Conservation (phyloP, 1,284 basidiomycete species). For the Rhodotorula glutinis region DNA sequence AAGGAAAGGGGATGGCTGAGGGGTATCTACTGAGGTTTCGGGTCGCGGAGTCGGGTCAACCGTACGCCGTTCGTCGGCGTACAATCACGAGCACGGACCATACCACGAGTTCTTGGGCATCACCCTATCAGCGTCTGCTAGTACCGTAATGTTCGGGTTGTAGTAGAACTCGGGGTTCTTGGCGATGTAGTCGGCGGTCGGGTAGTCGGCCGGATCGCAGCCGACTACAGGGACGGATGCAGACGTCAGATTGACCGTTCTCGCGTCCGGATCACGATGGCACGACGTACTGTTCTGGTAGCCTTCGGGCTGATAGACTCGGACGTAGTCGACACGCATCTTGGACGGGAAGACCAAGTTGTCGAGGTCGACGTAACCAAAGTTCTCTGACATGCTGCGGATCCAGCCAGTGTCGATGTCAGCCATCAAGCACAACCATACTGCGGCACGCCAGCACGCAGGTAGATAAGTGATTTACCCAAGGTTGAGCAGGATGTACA, state of each 20-base stretch:
- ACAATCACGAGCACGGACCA: background rate
- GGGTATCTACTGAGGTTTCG: no score
- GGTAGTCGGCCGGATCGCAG: slow-evolving; percentile 25
- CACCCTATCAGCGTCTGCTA: background rate
- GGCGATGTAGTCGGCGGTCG: slow-evolving; percentile 19
- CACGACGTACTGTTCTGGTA: background rate
- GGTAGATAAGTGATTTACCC: no score
- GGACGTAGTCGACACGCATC: slow-evolving; percentile 35
- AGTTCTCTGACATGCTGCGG: slow-evolving; percentile 17
- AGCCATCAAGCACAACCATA: no score
- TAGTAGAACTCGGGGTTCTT: slow-evolving; percentile 23
- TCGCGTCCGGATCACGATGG: background rate
- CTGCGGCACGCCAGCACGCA: no score
- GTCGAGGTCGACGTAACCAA: slow-evolving; percentile 15
- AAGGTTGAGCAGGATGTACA: slow-evolving; percentile 28
- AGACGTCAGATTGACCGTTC: background rate
- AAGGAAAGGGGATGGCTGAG: no score
- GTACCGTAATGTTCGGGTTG: slow-evolving; percentile 21
- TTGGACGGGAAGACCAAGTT: slow-evolving; percentile 26
- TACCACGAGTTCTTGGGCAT: slow-evolving; percentile 21
- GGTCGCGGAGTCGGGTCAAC: no score
- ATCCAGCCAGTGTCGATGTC: background rate
- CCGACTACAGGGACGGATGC: background rate
- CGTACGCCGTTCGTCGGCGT: no score
- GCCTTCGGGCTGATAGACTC: slow-evolving; percentile 23